phyloP scores from a whole-genome alignment of 345 rosid species.

The Gossypium raimondii region DNA sequence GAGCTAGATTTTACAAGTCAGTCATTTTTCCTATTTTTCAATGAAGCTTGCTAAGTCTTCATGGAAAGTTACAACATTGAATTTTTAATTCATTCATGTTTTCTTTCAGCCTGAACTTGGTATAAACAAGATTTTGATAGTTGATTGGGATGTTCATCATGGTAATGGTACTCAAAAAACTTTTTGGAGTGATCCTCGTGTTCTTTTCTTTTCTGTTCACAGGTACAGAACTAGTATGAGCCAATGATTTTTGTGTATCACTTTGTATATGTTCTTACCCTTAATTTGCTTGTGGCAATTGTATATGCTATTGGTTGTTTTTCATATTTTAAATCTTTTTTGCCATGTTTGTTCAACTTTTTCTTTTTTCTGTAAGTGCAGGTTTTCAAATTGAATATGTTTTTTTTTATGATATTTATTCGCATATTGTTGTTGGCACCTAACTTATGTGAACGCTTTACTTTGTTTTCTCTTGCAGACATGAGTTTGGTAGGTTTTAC shows the following conservation, averaged over 20 bases:
- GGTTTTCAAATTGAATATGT: background rate
- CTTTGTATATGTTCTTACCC: conserved; percentile 10
- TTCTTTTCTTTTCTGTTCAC: conserved; percentile 93
- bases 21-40: background rate
- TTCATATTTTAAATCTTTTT: conserved; percentile 3
- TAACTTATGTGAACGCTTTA: background rate
- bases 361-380: background rate
- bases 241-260: conserved; percentile 8
- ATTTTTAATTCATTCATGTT: conserved; percentile 9
- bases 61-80: background rate
- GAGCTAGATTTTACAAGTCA: conserved; percentile 14
- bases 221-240: conserved; percentile 42
- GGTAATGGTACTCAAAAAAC: conserved; percentile 94
- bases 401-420: background rate
- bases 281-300: background rate
- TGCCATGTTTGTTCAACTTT: background rate
- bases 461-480: conserved; percentile 47
- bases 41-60: background rate
- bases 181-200: conserved; percentile 90
- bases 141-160: conserved; percentile 99
- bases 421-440: background rate
- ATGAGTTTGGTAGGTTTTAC: conserved; percentile 77
- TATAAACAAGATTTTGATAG: conserved; percentile 74
- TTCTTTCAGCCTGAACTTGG: conserved; percentile 64
- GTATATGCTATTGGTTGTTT: background rate